Percentiles rank a stretch among this genome's conserved stretches.
These are phyloP conservation scores for Zopfia rhizophila DNA, from an alignment of 2,329 filamentous ascomycete species.

Conservation along the genomic window DNA sequence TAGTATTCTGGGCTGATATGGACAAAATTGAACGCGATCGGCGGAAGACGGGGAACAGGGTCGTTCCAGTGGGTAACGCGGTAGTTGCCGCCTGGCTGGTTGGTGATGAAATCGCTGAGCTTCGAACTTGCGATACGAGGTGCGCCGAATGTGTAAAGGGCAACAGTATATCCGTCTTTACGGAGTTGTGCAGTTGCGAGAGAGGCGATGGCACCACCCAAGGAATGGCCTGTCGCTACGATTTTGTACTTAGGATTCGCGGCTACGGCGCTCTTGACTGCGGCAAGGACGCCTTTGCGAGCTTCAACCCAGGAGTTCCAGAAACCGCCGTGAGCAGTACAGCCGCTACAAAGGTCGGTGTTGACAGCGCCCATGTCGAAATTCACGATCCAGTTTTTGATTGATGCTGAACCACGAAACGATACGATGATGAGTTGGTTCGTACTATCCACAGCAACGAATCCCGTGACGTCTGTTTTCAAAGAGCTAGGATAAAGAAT, in stretches of 20 bases:
- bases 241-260: conserved; percentile 65
- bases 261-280: conserved; percentile 56
- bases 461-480: conserved; percentile 58
- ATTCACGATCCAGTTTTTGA: conserved; percentile 72
- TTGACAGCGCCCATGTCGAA: conserved; percentile 55
- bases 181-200: conserved; percentile 65
- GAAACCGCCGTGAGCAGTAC: conserved; percentile 70
- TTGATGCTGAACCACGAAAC: conserved; percentile 67
- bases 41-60: conserved; percentile 73
- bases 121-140: conserved; percentile 72
- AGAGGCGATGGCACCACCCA: conserved; percentile 73
- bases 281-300: conserved; percentile 51
- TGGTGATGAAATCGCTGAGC: conserved; percentile 67
- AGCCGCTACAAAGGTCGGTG: conserved; percentile 58
- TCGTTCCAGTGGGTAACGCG: conserved; percentile 76
- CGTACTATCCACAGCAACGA: conserved; percentile 57
- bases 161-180: conserved; percentile 31
- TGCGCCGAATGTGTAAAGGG: conserved; percentile 70
- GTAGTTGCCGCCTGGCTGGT: conserved; percentile 65
- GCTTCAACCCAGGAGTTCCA: conserved; percentile 68
- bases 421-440: conserved; percentile 66
- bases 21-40: conserved; percentile 68
- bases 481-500: conserved; percentile 18
- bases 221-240: conserved; percentile 73
- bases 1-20: conserved; percentile 77